These are phyloP conservation scores for Xerocomellus amylosporus DNA, from an alignment of 768 basidiomycete species.

Conservation along the genomic window DNA sequence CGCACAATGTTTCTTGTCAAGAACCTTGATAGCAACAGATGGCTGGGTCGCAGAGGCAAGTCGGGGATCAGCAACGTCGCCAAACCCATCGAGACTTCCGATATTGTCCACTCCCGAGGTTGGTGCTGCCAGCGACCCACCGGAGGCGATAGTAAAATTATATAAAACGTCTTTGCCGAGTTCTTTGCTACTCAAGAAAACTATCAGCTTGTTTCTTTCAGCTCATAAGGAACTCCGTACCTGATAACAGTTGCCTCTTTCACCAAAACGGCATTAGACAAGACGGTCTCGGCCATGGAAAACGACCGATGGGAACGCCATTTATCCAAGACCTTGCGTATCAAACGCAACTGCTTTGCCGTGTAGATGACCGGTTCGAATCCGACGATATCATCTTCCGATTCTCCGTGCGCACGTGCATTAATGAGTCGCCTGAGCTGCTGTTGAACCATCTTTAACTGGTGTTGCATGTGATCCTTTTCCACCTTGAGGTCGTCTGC, in stretches of 20 bases:
- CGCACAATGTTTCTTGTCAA: conserved; percentile 83
- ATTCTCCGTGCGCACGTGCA: conserved; percentile 74
- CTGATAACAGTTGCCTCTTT: conserved; percentile 97
- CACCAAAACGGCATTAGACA: conserved; percentile 79
- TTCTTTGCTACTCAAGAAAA: conserved; percentile 59
- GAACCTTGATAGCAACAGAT: conserved; percentile 83
- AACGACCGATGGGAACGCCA: conserved; percentile 87
- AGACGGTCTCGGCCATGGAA: conserved; percentile 87
- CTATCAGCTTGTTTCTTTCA: not conserved
- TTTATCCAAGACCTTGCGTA: conserved; percentile 75
- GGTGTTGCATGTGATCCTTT: conserved; percentile 91
- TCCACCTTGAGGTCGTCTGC: conserved; percentile 86
- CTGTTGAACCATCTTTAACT: conserved; percentile 71
- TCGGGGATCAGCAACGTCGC: conserved; percentile 84
- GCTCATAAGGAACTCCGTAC: conserved; percentile 35
- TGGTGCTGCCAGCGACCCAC: conserved; percentile 73
- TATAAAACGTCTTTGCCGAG: conserved; percentile 84
- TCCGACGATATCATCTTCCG: conserved; percentile 54
- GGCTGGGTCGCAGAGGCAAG: conserved; percentile 74
- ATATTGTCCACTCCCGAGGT: conserved; percentile 82
- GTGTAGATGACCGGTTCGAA: conserved; percentile 84
- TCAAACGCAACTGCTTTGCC: conserved; percentile 76
- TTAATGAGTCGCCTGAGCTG: conserved; percentile 83
- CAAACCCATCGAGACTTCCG: conserved; percentile 86
- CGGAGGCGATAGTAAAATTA: conserved; percentile 90